Evolutionary conservation across 805 yeast genomes (phyloP).

Genomic region (Pichia californica): DNA sequence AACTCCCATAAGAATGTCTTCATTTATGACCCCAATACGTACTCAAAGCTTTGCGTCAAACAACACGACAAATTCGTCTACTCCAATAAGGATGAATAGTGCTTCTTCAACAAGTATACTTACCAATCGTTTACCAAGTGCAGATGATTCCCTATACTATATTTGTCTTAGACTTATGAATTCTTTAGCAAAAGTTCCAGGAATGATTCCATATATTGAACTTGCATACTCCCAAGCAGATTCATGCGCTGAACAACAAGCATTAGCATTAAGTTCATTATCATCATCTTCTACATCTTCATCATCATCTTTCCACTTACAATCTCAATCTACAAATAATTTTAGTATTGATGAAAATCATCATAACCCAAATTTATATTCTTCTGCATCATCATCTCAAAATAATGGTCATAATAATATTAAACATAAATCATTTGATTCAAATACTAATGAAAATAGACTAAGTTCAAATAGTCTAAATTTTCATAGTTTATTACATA

Average conservation of each 20-base stretch:
- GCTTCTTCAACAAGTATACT: conserved; percentile 39
- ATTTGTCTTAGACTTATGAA: conserved; percentile 52
- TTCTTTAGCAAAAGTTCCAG: conserved; percentile 53
- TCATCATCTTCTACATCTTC: not conserved
- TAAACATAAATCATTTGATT: too few relatives aligned
- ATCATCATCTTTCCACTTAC: not conserved
- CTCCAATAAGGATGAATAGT: conserved; percentile 29
- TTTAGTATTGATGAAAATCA: too few relatives aligned
- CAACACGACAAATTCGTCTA: conserved; percentile 11
- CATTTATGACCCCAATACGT: conserved; percentile 22
- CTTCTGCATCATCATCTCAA: too few relatives aligned
- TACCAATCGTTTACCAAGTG: conserved; percentile 58
- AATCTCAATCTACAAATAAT: too few relatives aligned
- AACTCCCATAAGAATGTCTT: conserved; percentile 15
- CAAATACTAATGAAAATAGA: not conserved
- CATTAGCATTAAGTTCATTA: conserved; percentile 21
- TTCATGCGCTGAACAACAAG: conserved; percentile 66
- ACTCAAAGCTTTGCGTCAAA: conserved; percentile 10
- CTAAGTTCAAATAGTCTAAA: not conserved
- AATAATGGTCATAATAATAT: too few relatives aligned
- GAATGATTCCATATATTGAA: conserved; percentile 60
- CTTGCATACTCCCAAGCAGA: conserved; percentile 64
- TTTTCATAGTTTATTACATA: conserved; percentile 8
- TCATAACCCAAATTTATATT: too few relatives aligned
- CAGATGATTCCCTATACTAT: conserved; percentile 63